Evolutionary conservation across 306 rosid genomes (phyloP), one percentile per base, ranked within the genome.

Genomic region (Sesbania bispinosa): DNA sequence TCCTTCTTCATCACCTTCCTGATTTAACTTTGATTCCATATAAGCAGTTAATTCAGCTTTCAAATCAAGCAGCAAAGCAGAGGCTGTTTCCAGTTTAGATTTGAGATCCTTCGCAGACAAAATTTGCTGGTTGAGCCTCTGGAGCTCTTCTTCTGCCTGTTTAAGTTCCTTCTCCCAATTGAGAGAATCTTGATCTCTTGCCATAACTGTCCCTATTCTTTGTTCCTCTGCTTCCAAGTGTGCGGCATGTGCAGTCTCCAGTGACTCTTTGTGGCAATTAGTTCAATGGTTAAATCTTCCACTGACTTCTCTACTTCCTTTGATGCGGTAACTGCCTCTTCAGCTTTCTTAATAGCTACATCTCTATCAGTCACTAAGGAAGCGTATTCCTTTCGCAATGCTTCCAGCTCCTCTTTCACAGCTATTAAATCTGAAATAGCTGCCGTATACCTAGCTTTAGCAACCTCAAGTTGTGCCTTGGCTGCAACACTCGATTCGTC

Each of bases 141-240:
- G 86, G 63, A 95, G 90, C 85, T 92, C 97, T 76, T 88, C 96
- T 76, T 95, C 96, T 45, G 93, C 87, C 74, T 84, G 90, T 81
- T 85, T 92, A 69, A 95, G 82, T 74, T 95, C 97, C 83, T 95
- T 95, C 75, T 92, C 97, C 97, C 97, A 89, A 53, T 82, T 76
- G 41, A 86, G 97, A 36, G 93, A 88, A 92, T 95, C 99, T 69
- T 95, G 96, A 78, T 95, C 99, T 88, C 81, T 84, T 48, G 92
- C 97, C 97, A 95, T 88, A 69, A 85, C 92, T 38, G 89, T 94
- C 71, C 96, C 97, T 43, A 95, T 86, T 81, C 96, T 91, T 7
- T 86, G 97, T 75, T 95, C 99, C 84, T 95, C 99, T 29, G 97
- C 93, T 84, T 95, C 99, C 83, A 95, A 69, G 80, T 95, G 97